Evolutionary conservation across 225 moss, liverwort and hornwort species (phyloP), one percentile per base, ranked within the genome.

Genomic region (Lunularia cruciata): DNA sequence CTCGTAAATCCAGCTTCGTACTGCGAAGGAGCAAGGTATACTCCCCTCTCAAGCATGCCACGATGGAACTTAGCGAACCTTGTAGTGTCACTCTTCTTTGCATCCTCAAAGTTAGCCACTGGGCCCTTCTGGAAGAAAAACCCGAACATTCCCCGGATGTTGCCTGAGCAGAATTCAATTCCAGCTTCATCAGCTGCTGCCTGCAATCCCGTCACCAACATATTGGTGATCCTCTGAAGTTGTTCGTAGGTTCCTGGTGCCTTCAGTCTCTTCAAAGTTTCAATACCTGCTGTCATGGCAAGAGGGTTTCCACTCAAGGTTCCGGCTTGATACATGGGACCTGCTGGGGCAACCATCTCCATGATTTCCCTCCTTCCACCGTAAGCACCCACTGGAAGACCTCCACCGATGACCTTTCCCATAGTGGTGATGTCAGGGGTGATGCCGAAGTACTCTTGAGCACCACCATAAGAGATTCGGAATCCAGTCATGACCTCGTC

Each of bases 401-500:
- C 96, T 63, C 96, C 96, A 48, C 96, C 96, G 45, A 98, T 98
- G 28, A 98, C 84, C 75, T 98, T 98, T 1, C 96, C 96, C 53
- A 98, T 28, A 33, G 96, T 98, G 4, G 90, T 92, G 25, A 98
- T 56, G 64, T 98, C 96, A 6, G 96, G 96, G 0, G 86, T 92
- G 47, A 98, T 74, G 9, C 90, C 96, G 18, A 92, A 98, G 63
- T 98, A 65, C 75, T 90, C 73, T 63, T 98, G 96, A 8, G 96
- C 96, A 76, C 92, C 96, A 63, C 96, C 96, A 37, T 98, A 98
- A 0, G 96, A 72, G 25, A 98, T 86, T 31, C 96, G 84, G 74
- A 98, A 98, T 10, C 96, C 96, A 35, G 96, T 98, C 96, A 98
- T 98, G 36, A 98, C 96, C 77, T 98, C 96, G 69, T 98, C 96